Conservation (phyloP, 257 asterid genomes). For the Penstemon eatonii region DNA sequence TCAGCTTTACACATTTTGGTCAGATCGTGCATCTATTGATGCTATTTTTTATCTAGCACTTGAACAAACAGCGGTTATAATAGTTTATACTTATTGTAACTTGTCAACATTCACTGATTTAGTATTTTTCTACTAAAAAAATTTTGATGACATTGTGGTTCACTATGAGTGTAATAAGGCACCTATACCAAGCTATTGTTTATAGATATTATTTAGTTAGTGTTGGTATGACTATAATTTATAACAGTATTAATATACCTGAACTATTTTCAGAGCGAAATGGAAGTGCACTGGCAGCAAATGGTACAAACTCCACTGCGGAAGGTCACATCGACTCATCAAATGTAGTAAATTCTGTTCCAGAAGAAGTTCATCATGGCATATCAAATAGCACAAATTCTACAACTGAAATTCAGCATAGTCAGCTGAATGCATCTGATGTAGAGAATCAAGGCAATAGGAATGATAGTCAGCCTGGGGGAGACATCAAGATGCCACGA, state of each 20-base stretch:
- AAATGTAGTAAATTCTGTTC: constrained; percentile 36
- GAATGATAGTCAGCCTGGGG: constrained; percentile 46
- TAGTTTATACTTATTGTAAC: not conserved
- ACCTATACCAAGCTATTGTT: constrained; percentile 8
- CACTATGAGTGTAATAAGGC: constrained; percentile 9
- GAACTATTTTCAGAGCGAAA: constrained; percentile 39
- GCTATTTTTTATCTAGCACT: not conserved
- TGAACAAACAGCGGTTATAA: not conserved
- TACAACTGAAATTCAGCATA: constrained; percentile 39
- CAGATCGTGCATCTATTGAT: not conserved
- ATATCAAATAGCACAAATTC: constrained; percentile 31
- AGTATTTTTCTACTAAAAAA: not conserved
- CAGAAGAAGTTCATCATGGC: constrained; percentile 44
- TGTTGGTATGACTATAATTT: constrained; percentile 3
- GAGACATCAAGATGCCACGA: constrained; percentile 47
- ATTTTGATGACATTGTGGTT: constrained; percentile 11
- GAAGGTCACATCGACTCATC: constrained; percentile 38
- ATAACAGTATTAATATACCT: constrained; percentile 11
- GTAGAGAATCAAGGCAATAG: constrained; percentile 40
- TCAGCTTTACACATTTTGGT: not conserved
- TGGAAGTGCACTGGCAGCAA: constrained; percentile 40
- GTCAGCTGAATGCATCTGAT: constrained; percentile 50
- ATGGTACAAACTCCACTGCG: constrained; percentile 40
- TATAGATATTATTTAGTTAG: not conserved
- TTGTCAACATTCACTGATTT: constrained; percentile 3